Evolutionary conservation across 306 rosid species (phyloP).

Genomic region (Dryas alaskensis): DNA sequence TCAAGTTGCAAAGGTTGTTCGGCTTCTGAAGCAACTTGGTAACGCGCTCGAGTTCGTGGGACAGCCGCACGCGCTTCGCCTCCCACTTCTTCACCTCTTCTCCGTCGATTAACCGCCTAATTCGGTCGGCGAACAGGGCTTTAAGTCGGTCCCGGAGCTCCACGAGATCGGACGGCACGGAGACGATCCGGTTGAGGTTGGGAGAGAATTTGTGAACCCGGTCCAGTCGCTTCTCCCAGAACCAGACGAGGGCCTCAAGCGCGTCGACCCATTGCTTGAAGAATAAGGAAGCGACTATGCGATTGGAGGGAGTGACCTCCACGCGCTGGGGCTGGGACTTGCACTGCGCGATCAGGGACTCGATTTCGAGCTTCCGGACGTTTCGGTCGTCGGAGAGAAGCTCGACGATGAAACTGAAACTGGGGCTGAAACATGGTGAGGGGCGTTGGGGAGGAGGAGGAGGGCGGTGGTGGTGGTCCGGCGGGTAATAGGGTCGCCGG

Average conservation of each 20-base stretch:
- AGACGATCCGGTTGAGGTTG: slow-evolving; percentile 27
- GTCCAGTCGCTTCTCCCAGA: slow-evolving; percentile 62
- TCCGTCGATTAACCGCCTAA: slow-evolving; percentile 49
- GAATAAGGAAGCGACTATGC: slow-evolving; percentile 37
- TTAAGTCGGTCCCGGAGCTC: slow-evolving; percentile 48
- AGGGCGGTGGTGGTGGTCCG: slow-evolving; percentile 3
- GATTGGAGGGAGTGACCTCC: slow-evolving; percentile 3
- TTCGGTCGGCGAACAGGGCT: slow-evolving; percentile 38
- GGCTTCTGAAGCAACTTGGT: not conserved
- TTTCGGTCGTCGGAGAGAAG: slow-evolving; percentile 33
- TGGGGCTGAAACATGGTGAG: too few relatives aligned
- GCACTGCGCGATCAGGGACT: slow-evolving; percentile 42
- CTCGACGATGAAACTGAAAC: slow-evolving; percentile 37
- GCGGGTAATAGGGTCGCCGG: not conserved
- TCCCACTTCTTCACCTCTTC: slow-evolving; percentile 49
- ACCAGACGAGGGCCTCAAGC: slow-evolving; percentile 45
- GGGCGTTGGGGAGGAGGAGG: not conserved
- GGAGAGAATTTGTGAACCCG: slow-evolving; percentile 50
- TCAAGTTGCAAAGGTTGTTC: rapidly evolving
- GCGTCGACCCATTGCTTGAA: slow-evolving; percentile 54
- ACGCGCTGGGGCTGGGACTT: slow-evolving; percentile 28
- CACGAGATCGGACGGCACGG: slow-evolving; percentile 41
- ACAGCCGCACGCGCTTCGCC: slow-evolving; percentile 29
- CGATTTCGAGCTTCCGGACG: slow-evolving; percentile 11
- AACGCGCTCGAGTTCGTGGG: slow-evolving; percentile 31